Evolutionary conservation across 2,329 filamentous ascomycete species (phyloP).

Genomic region (Ustilaginoidea virens): DNA sequence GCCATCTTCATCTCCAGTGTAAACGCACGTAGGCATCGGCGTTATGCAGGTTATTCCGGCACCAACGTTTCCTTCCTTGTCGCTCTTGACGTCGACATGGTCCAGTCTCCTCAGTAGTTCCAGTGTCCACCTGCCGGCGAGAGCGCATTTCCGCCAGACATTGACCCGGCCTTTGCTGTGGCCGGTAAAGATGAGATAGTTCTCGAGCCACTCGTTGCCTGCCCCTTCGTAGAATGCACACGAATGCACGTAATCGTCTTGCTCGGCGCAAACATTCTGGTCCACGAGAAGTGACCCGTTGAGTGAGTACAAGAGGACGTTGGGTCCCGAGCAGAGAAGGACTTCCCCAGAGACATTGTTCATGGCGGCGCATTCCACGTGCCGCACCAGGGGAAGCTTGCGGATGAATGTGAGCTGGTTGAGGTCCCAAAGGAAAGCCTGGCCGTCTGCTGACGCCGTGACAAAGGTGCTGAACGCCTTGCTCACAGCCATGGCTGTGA

Average conservation of each 20-base stretch:
- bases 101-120: slow-evolving; percentile 70
- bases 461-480: slow-evolving; percentile 80
- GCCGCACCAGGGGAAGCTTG: slow-evolving; percentile 44
- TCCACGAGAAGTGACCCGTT: slow-evolving; percentile 75
- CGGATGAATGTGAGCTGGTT: slow-evolving; percentile 81
- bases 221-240: slow-evolving; percentile 89
- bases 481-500: slow-evolving; percentile 70
- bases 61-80: slow-evolving; percentile 38
- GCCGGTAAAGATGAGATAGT: slow-evolving; percentile 75
- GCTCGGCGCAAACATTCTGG: slow-evolving; percentile 56
- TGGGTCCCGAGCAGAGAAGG: slow-evolving; percentile 62
- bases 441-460: slow-evolving; percentile 67
- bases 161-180: slow-evolving; percentile 76
- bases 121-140: slow-evolving; percentile 53
- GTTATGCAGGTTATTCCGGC: slow-evolving; percentile 75
- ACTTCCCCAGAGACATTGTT: slow-evolving; percentile 89
- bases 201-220: slow-evolving; percentile 82
- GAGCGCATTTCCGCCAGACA: slow-evolving; percentile 46
- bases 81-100: slow-evolving; percentile 54
- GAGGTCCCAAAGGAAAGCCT: slow-evolving; percentile 83
- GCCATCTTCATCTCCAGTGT: slow-evolving; percentile 89
- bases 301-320: slow-evolving; percentile 67
- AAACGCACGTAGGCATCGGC: slow-evolving; percentile 69
- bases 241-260: slow-evolving; percentile 63
- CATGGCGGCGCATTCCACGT: slow-evolving; percentile 62